phyloP scores from a whole-genome alignment of 2,329 filamentous ascomycete species.

The Sporothrix brasiliensis region DNA sequence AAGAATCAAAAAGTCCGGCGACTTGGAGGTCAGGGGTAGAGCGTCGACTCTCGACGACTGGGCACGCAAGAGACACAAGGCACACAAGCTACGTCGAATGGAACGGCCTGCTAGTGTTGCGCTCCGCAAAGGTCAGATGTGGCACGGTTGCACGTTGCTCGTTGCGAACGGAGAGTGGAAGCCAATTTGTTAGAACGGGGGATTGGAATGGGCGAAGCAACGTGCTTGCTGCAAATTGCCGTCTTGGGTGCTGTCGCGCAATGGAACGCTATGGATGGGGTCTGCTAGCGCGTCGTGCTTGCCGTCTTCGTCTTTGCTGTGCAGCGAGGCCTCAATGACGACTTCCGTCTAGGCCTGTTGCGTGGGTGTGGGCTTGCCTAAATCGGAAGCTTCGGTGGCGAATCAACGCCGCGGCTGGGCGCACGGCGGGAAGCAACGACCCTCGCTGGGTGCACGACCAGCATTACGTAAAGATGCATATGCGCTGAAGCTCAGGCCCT shows the following conservation, averaged over 20 bases:
- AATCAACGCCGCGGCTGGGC: slow-evolving; percentile 26
- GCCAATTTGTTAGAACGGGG: not conserved
- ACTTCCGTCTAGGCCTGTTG: not conserved
- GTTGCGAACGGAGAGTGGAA: slow-evolving; percentile 3
- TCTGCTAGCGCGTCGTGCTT: not conserved
- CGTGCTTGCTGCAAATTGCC: slow-evolving; percentile 21
- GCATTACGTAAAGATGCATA: slow-evolving; percentile 19
- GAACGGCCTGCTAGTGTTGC: not conserved
- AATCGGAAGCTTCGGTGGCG: slow-evolving; percentile 2
- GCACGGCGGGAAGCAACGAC: slow-evolving; percentile 14
- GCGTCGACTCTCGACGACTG: not conserved
- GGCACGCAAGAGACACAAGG: not conserved
- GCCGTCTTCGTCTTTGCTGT: not conserved
- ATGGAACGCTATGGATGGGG: slow-evolving; percentile 6
- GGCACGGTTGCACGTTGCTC: not conserved
- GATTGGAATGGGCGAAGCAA: slow-evolving; percentile 1
- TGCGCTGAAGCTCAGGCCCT: not conserved
- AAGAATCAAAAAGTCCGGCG: not conserved
- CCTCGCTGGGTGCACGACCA: not conserved
- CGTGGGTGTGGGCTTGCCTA: slow-evolving; percentile 22
- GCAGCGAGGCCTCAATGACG: slow-evolving; percentile 2
- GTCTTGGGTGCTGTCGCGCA: slow-evolving; percentile 18
- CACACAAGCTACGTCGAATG: not conserved
- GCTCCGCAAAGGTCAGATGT: not conserved
- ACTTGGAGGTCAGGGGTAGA: not conserved